These are phyloP conservation scores for Prototheca wickerhamii DNA, from an alignment of 163 green algal species.

Conservation along the genomic window DNA sequence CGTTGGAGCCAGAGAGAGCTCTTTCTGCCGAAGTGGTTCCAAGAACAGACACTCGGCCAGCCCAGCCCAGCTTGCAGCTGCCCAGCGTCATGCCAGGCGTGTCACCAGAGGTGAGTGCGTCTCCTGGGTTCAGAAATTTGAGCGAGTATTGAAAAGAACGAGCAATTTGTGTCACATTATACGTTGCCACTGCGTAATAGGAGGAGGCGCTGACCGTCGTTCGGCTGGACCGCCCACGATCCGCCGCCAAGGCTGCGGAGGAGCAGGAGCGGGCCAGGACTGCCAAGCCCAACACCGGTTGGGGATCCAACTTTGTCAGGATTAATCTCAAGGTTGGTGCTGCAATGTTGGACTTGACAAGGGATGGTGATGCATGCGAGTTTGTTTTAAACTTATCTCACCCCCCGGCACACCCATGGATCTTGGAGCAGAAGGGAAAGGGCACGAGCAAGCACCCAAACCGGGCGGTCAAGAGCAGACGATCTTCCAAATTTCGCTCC, in stretches of 20 bases:
- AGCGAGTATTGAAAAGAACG: too few species aligned
- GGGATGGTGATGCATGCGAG: too few species aligned
- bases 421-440: slow-evolving; percentile 4
- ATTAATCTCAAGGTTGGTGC: slow-evolving; percentile 26
- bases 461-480: neutral
- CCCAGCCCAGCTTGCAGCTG: too few species aligned
- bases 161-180: too few species aligned
- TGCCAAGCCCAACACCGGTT: slow-evolving; percentile 12
- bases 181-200: too few species aligned
- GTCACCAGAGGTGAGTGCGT: too few species aligned
- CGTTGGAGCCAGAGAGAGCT: too few species aligned
- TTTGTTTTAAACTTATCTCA: neutral
- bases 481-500: neutral
- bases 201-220: neutral
- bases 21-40: too few species aligned
- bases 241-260: too few species aligned
- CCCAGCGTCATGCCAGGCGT: too few species aligned
- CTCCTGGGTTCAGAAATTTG: too few species aligned
- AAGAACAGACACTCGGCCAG: too few species aligned
- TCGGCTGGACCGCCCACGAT: neutral
- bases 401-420: neutral
- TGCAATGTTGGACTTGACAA: neutral
- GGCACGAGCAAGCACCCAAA: slow-evolving; percentile 1
- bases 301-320: slow-evolving; percentile 34
- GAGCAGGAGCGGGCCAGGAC: neutral